These are phyloP conservation scores for Yamadazyma dushanensis DNA, from an alignment of 1,139 yeast genomes.

Conservation along the genomic window DNA sequence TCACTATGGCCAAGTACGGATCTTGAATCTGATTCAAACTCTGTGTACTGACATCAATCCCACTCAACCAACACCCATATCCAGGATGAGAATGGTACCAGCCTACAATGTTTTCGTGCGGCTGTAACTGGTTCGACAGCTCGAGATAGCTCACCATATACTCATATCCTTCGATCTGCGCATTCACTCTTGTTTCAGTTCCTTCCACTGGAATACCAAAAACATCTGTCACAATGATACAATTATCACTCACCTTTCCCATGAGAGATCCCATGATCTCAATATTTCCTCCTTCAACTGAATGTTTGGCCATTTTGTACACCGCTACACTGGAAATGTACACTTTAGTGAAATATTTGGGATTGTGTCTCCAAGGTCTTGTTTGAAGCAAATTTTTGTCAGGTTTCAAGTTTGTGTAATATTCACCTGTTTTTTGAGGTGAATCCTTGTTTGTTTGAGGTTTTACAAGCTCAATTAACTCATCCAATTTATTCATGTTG, in stretches of 20 bases:
- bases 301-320: constrained; percentile 79
- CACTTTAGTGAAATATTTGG: constrained; percentile 65
- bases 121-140: constrained; percentile 52
- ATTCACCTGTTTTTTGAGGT: constrained; percentile 7
- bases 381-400: constrained; percentile 16
- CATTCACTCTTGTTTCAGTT: constrained; percentile 93
- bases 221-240: constrained; percentile 75
- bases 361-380: constrained; percentile 45
- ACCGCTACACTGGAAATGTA: constrained; percentile 75
- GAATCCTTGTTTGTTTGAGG: neutral
- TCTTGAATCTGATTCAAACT: constrained; percentile 87
- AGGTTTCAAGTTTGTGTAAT: constrained; percentile 7
- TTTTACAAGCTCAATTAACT: constrained; percentile 2
- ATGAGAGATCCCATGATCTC: constrained; percentile 96
- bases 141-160: constrained; percentile 86
- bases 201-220: constrained; percentile 93
- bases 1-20: constrained; percentile 85
- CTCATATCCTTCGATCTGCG: constrained; percentile 91
- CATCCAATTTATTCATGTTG: constrained; percentile 3
- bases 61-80: constrained; percentile 91
- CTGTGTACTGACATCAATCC: constrained; percentile 89
- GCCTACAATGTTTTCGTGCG: constrained; percentile 72
- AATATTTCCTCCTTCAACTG: constrained; percentile 81
- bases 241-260: constrained; percentile 62
- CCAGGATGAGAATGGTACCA: constrained; percentile 99